Conservation (phyloP, 352 stramenopile genomes). For the Phytopythium montanum region DNA sequence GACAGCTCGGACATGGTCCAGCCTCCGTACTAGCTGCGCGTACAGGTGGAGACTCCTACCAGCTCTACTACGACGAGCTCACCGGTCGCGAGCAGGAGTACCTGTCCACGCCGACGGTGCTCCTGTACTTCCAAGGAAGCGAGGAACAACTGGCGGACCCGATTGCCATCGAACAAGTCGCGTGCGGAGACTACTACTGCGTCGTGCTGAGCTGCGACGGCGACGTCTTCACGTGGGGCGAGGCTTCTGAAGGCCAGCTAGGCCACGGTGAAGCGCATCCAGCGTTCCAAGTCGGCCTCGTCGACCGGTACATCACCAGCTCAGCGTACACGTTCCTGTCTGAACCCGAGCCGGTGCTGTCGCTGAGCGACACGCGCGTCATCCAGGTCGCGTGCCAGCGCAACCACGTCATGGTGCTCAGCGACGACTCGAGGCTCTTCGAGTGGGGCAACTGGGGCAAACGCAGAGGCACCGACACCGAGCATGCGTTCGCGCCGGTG, state of each 20-base stretch:
- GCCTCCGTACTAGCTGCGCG: slow-evolving; percentile 40
- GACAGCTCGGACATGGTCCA: slow-evolving; percentile 64
- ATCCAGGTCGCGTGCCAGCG: slow-evolving; percentile 44
- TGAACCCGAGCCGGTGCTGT: slow-evolving; percentile 57
- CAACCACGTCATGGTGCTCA: slow-evolving; percentile 59
- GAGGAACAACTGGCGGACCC: slow-evolving; percentile 52
- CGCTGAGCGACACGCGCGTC: slow-evolving; percentile 37
- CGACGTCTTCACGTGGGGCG: slow-evolving; percentile 74
- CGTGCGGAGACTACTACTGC: slow-evolving; percentile 69
- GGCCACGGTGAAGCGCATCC: slow-evolving; percentile 52
- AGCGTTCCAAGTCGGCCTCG: slow-evolving; percentile 59
- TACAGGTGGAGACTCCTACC: slow-evolving; percentile 26
- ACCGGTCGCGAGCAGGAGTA: slow-evolving; percentile 40
- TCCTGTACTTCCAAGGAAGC: slow-evolving; percentile 66
- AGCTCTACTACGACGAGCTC: slow-evolving; percentile 47
- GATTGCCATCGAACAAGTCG: slow-evolving; percentile 49
- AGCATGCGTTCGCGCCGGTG: slow-evolving; percentile 59
- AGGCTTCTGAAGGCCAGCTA: slow-evolving; percentile 69
- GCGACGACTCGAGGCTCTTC: slow-evolving; percentile 34
- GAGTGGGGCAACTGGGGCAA: slow-evolving; percentile 77
- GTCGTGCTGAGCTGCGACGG: slow-evolving; percentile 57
- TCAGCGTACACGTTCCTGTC: slow-evolving; percentile 67
- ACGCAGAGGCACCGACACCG: slow-evolving; percentile 37
- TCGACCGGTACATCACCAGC: slow-evolving; percentile 56
- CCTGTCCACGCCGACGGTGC: slow-evolving; percentile 32